Base-by-base conservation (phyloP, 257 asterid genomes). In the Cordia subcordata region DNA sequence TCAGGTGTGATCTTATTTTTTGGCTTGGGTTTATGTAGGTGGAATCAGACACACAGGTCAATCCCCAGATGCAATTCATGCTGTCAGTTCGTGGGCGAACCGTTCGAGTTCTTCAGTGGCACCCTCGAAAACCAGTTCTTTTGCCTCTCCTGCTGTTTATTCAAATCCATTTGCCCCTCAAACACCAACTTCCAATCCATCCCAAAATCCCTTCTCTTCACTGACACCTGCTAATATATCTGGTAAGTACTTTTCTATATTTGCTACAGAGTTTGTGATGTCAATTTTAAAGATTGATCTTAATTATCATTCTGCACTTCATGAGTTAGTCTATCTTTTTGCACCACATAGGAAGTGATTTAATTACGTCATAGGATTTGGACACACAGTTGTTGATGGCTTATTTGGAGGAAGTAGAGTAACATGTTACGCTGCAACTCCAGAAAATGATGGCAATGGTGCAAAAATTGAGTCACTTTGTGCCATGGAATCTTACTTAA, bases 381-480 rank as follows among this genome's bases (percentile, higher is more conserved):
- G 27, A 37, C 49, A 35, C 15, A 47, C 64, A 19, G n/a, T 27
- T 49, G 13, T 51, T 27, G 13, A 44, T 51, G 23, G 32, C 8
- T 8, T 10, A 15, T 0, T 4, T 37, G 78, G 75, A 47, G 97
- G 95, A 53, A 85, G 81, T 73, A 73, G 88, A 59, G 79, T 77
- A 22, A 55, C 85, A 50, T 70, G 83, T 11, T 82, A 81, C 68
- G 58, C 81, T 68, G 62, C 87, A 49, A 79, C 95, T 27, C 66
- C 82, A 54, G 94, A 76, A 63, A 58, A 76, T 21, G 85, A 68
- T 60, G 76, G 70, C 17, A 68, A 60, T 32, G 39, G 72, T 58
- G 72, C 69, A 33, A 77, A 78, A 33, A 62, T 81, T 19, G 74
- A 68, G 69, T 90, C 97, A 33, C 85, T 87, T 64, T 82, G 94